Percentiles rank a stretch among this genome's conserved stretches.
These are phyloP conservation scores for Fagopyrum homotropicum DNA, from an alignment of 148 eudicot species.

Conservation along the genomic window DNA sequence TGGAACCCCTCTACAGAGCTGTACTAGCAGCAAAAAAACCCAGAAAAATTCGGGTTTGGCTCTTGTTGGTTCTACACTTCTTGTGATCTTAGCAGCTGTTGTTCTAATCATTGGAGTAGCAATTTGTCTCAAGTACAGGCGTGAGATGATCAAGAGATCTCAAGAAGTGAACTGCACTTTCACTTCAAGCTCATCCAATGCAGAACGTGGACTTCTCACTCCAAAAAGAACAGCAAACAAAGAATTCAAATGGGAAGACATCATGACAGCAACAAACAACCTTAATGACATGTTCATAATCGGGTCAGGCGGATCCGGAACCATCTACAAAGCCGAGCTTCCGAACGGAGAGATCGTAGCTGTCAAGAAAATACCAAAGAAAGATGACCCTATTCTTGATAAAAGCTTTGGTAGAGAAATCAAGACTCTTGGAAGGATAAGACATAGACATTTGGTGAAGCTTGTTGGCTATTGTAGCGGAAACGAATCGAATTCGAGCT, in stretches of 20 bases:
- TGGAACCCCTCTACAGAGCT: slow-evolving; percentile 60
- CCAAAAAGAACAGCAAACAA: slow-evolving; percentile 36
- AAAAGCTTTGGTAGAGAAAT: slow-evolving; percentile 88
- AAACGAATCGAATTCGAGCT: slow-evolving; percentile 48
- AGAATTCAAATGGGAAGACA: slow-evolving; percentile 76
- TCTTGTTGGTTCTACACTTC: slow-evolving; percentile 48
- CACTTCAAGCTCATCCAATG: slow-evolving; percentile 61
- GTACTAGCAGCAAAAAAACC: slow-evolving; percentile 21
- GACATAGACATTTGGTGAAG: slow-evolving; percentile 92
- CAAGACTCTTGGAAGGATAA: slow-evolving; percentile 79
- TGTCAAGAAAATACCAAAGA: slow-evolving; percentile 63
- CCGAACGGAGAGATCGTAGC: slow-evolving; percentile 65
- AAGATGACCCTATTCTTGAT: slow-evolving; percentile 60
- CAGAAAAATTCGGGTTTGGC: slow-evolving; percentile 30
- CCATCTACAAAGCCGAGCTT: slow-evolving; percentile 73
- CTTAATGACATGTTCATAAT: slow-evolving; percentile 71
- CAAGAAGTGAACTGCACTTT: slow-evolving; percentile 34
- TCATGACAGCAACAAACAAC: slow-evolving; percentile 88
- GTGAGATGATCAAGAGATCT: slow-evolving; percentile 34
- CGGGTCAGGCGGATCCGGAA: slow-evolving; percentile 96
- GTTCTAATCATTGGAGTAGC: slow-evolving; percentile 53
- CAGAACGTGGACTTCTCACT: slow-evolving; percentile 50
- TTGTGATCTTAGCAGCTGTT: slow-evolving; percentile 42
- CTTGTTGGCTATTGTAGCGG: slow-evolving; percentile 73
- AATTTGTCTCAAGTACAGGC: slow-evolving; percentile 43